Evolutionary conservation across 495 filamentous ascomycete species (phyloP), one percentile per base, ranked within the genome.

Genomic region (Aspergillus hancockii): DNA sequence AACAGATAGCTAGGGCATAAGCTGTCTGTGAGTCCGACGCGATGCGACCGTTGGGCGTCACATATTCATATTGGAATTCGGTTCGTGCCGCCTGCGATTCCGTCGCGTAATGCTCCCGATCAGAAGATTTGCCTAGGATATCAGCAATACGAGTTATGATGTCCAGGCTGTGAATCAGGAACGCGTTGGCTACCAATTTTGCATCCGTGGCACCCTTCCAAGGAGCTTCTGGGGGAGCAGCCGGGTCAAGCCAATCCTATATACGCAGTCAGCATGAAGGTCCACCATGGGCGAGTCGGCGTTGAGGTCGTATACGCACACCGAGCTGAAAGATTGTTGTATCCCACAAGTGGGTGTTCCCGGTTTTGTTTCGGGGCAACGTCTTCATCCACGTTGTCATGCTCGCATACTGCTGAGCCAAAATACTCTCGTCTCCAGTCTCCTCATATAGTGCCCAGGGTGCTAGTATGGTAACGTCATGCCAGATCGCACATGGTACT

Each of bases 181-280:
- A 85, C 10, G 81, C 77, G 41, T 85, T 79, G 13, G 80, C 77
- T 0, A 83, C 79, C 8, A 80, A 69, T 7, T 65, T 66, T 0
- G 73, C 67, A 45, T 76, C 71, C 2, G 80, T 81, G 7, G 71
- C 73, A 8, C 68, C 69, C 52, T 71, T 43, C 0, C 74, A 77
- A 3, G 83, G 68, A 19, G 77, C 64, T 10, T 78, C 68, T 3
- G 76, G 66, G 0, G 80, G 80, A 0, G 83, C 72, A 4, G 67
- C 67, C 0, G 81, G 83, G 47, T 85, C 83, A 0, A 84, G 73
- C 83, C 81, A 84, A 66, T 85, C 81, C 5, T 75, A 78, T 12
- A 75, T 3, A 28, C 25, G 7, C 25, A 28, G 25, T 28, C 7
- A 28, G 25, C 25, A 28, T 7, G 7, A 18, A 10, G 43, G 43